phyloP scores from a whole-genome alignment of 345 rosid species.

The Syzygium aqueum region DNA sequence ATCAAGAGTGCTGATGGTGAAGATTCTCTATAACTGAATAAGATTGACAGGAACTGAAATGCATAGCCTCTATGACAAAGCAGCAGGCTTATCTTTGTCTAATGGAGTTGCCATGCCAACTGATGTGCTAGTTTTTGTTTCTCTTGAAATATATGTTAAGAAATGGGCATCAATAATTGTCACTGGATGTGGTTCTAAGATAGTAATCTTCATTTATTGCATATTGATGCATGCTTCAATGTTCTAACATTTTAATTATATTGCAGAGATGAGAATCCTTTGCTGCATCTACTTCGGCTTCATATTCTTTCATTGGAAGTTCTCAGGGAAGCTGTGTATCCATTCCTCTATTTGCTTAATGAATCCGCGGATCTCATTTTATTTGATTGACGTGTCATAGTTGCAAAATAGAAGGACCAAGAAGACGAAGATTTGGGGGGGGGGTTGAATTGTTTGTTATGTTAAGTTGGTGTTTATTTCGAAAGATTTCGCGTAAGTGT shows the following conservation, averaged over 20 bases:
- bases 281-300: constrained; percentile 39
- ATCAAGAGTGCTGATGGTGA: neutral
- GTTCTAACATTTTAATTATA: neutral
- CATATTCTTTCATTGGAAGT: constrained; percentile 60
- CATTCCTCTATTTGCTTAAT: constrained; percentile 8
- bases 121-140: neutral
- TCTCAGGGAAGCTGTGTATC: constrained; percentile 76
- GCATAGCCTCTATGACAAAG: neutral
- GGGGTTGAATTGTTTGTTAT: neutral
- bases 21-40: neutral
- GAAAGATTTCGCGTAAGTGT: neutral
- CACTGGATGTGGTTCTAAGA: neutral
- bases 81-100: neutral
- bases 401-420: neutral
- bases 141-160: neutral
- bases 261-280: constrained; percentile 42
- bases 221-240: constrained; percentile 6
- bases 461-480: neutral
- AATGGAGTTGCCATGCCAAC: neutral
- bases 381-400: neutral
- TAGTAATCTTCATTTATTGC: constrained; percentile 2
- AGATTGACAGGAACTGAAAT: neutral
- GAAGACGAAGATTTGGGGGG: neutral
- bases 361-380: neutral
- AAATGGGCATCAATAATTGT: neutral